These are phyloP conservation scores for Lasiosphaeria miniovina DNA, from an alignment of 495 filamentous ascomycete species.

Conservation along the genomic window DNA sequence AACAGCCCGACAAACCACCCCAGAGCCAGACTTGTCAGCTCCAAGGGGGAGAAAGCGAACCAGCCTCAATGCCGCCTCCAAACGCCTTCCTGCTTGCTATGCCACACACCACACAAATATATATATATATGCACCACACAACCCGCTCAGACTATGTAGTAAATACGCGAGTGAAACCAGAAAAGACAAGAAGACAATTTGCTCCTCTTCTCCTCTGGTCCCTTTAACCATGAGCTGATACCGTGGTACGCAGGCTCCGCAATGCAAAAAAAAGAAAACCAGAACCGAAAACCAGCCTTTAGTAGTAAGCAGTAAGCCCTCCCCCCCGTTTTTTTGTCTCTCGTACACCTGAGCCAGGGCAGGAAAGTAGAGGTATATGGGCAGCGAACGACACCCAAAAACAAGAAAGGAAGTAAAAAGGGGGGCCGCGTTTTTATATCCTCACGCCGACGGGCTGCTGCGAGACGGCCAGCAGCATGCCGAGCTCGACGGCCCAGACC, in stretches of 20 bases:
- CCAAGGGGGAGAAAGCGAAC: background rate
- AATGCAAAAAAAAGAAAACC: background rate
- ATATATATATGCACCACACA: background rate
- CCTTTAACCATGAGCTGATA: background rate
- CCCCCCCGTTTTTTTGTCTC: no score
- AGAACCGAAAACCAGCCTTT: background rate
- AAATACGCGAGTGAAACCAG: background rate
- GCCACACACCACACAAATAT: background rate
- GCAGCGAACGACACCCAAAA: no score
- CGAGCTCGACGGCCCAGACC: conserved; percentile 29
- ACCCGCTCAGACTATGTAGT: background rate
- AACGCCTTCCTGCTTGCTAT: background rate
- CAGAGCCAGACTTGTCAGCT: no score
- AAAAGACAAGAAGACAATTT: background rate
- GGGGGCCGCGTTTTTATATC: no score
- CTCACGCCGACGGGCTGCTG: background rate
- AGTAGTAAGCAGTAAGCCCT: no score
- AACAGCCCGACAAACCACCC: no score
- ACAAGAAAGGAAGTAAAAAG: no score
- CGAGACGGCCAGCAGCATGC: conserved; percentile 22
- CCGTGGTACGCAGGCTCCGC: background rate
- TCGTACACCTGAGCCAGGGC: no score
- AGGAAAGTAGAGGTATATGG: no score
- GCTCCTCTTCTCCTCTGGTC: background rate
- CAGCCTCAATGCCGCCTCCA: background rate